These are phyloP conservation scores for Pseudonitzschia pungens DNA, from an alignment of 108 stramenopile species.

Conservation along the genomic window DNA sequence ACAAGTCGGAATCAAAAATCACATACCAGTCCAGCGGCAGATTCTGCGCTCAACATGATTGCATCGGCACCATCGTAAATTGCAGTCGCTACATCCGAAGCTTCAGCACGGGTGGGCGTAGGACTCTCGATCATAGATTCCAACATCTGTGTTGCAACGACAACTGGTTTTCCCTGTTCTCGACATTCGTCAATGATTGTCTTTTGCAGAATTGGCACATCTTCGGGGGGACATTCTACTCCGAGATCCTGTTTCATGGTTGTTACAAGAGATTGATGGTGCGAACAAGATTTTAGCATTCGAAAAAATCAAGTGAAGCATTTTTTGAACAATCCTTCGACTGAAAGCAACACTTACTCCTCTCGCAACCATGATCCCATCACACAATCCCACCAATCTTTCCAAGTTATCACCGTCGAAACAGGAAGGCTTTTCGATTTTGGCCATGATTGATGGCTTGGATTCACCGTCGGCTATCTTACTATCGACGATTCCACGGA, in stretches of 20 bases:
- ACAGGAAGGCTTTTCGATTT: conserved; percentile 95
- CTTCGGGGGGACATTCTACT: conserved; percentile 93
- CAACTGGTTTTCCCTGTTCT: conserved; percentile 54
- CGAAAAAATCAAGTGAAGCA: no score
- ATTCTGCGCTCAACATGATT: conserved; percentile 94
- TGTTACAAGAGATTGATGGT: background rate
- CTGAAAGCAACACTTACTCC: conserved; percentile 39
- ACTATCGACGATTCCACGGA: conserved; percentile 69
- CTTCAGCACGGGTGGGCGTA: conserved; percentile 94
- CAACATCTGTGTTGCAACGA: conserved; percentile 71
- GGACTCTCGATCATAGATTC: conserved; percentile 91
- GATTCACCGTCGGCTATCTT: conserved; percentile 59
- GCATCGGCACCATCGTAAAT: conserved; percentile 97
- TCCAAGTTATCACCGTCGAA: conserved; percentile 76
- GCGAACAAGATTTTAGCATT: background rate
- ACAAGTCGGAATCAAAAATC: background rate
- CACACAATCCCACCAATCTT: conserved; percentile 78
- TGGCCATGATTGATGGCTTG: conserved; percentile 90
- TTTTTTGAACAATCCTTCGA: background rate
- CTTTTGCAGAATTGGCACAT: conserved; percentile 96
- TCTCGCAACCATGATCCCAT: conserved; percentile 97
- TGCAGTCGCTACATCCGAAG: conserved; percentile 93
- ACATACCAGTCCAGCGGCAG: conserved; percentile 79
- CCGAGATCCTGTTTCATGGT: conserved; percentile 79
- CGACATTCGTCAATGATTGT: conserved; percentile 92